phyloP scores from a whole-genome alignment of 495 filamentous ascomycete species.

The Thermochaetoides thermophila region DNA sequence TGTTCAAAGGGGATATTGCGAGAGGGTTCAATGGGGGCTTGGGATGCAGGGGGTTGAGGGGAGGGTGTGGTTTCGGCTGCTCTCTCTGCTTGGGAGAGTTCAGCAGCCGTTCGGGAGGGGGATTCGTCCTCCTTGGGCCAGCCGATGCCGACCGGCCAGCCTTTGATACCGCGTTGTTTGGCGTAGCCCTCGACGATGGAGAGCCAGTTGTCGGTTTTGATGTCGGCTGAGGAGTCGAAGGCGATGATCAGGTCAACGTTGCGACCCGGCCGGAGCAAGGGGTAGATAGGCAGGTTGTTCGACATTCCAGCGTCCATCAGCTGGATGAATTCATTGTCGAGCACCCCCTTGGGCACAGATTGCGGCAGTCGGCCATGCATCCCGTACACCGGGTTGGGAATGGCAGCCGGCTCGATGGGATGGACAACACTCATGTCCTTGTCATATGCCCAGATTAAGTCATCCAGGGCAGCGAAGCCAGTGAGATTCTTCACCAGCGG shows the following conservation, averaged over 20 bases:
- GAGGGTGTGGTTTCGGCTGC: slow-evolving; percentile 12
- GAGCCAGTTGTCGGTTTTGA: slow-evolving; percentile 57
- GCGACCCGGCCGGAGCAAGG: slow-evolving; percentile 71
- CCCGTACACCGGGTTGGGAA: slow-evolving; percentile 76
- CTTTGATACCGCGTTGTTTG: slow-evolving; percentile 70
- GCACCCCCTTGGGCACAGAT: slow-evolving; percentile 60
- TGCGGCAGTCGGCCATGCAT: slow-evolving; percentile 60
- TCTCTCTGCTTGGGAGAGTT: slow-evolving; percentile 52
- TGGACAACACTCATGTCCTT: slow-evolving; percentile 78
- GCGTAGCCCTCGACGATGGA: slow-evolving; percentile 86
- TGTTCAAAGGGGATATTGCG: too few species aligned
- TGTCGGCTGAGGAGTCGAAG: slow-evolving; percentile 26
- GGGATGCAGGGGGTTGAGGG: background rate
- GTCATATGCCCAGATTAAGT: slow-evolving; percentile 67
- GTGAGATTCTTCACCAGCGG: slow-evolving; percentile 59
- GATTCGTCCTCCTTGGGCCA: slow-evolving; percentile 57
- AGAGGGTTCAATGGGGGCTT: slow-evolving; percentile 9
- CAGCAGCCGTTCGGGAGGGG: slow-evolving; percentile 37
- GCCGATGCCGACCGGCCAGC: slow-evolving; percentile 82
- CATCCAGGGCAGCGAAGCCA: slow-evolving; percentile 66
- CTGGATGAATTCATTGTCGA: slow-evolving; percentile 53
- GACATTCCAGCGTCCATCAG: slow-evolving; percentile 98
- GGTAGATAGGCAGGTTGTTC: slow-evolving; percentile 93
- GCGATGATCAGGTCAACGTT: slow-evolving; percentile 77
- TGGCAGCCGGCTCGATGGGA: slow-evolving; percentile 73